A percentile compares a stretch with the other conserved stretches of the same genome.
Conservation (phyloP, 2,329 filamentous ascomycete species). For the Shiraia bambusicola region DNA sequence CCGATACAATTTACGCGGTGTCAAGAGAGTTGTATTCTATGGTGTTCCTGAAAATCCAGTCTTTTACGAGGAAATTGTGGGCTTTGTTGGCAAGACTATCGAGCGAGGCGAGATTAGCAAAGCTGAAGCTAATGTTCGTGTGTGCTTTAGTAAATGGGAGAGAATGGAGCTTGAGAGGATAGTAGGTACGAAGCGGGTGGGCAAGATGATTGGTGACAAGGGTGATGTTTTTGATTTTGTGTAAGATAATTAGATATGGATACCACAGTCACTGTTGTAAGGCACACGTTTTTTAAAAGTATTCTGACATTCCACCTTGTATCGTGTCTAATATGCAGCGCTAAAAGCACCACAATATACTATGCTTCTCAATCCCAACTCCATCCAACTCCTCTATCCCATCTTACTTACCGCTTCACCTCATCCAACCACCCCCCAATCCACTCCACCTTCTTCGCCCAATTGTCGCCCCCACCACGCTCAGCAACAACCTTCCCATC, state of each 20-base stretch:
- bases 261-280: too few relatives aligned
- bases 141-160: slow-evolving; percentile 86
- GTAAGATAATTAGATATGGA: slow-evolving; percentile 40
- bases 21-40: slow-evolving; percentile 84
- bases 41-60: slow-evolving; percentile 83
- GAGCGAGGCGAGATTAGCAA: slow-evolving; percentile 60
- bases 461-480: too few relatives aligned
- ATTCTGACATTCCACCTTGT: too few relatives aligned
- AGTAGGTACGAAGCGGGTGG: slow-evolving; percentile 77
- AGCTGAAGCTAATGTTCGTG: slow-evolving; percentile 53
- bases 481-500: too few relatives aligned
- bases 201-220: slow-evolving; percentile 79
- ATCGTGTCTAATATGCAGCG: too few relatives aligned
- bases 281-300: too few relatives aligned
- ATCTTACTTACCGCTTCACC: background rate
- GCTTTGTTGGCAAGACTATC: slow-evolving; percentile 58
- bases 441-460: too few relatives aligned
- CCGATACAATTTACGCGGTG: slow-evolving; percentile 78
- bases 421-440: too few relatives aligned
- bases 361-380: too few relatives aligned
- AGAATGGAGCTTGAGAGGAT: slow-evolving; percentile 84
- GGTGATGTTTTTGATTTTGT: slow-evolving; percentile 95
- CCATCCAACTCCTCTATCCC: too few relatives aligned
- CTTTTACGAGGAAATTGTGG: slow-evolving; percentile 77
- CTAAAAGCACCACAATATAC: too few relatives aligned